Evolutionary conservation across 768 basidiomycete genomes (phyloP), one percentile per base, ranked within the genome.

Genomic region (Podaxis mareebaensis): DNA sequence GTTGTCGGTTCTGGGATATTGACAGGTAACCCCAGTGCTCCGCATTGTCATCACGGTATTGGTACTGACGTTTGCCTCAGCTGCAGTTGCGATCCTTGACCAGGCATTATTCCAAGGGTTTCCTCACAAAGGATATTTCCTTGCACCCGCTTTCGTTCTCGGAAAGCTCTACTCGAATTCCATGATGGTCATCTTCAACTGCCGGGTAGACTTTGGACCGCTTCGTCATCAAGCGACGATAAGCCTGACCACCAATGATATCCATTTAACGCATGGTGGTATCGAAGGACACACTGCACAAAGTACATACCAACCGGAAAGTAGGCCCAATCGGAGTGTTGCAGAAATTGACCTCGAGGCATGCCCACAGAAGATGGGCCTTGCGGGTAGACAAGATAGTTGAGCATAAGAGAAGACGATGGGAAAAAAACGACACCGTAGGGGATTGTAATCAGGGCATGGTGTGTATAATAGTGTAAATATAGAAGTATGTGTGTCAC

Each of bases 101-200:
- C 63, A 71, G 0, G 40, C 40, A 10, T 55, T 73, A 1, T 69
- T 66, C 57, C 63, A 69, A n/a, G 60, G 22, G 11, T 67, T 48
- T 55, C 42, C 65, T 12, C 64, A 64, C 3, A 67, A 68, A 48
- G 69, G 66, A 26, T 67, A 62, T 38, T 69, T 68, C 22, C 58
- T 73, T 48, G 55, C 66, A 13, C 67, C 67, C 6, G 57, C 65
- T 11, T 61, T 66, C 42, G 65, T 68, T 46, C 55, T 70, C 2
- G 67, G 69, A 13, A 73, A 73, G 22, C 59, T 71, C 3, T 73
- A 73, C 42, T 69, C 68, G 4, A 72, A 71, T 22, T 56, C 54
- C 36, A 56, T 56, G 54, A 56, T 56, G 54, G 54, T 56, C 22
- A 56, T 56, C 8, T 56, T 56, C 13, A 56, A 56, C 20, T 56